Evolutionary conservation across 495 filamentous ascomycete genomes (phyloP).

Genomic region (Extremus antarcticus): DNA sequence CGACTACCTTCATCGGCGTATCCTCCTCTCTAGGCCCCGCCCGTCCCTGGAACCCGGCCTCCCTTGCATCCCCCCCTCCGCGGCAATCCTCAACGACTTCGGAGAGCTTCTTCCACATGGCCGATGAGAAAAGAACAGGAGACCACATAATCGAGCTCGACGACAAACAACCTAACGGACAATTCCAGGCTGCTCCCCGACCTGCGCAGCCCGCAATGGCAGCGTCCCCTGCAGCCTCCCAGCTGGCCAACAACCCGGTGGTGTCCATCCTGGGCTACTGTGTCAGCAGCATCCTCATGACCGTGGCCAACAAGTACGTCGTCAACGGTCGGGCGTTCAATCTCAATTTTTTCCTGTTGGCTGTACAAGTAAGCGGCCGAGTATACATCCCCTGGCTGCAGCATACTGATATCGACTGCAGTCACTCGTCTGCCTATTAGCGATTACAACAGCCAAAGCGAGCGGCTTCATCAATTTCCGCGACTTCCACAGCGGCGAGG

Average conservation of each 20-base stretch:
- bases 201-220: conserved; percentile 30
- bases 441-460: conserved; percentile 77
- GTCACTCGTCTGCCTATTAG: conserved; percentile 83
- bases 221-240: background rate
- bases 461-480: conserved; percentile 77
- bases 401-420: no score
- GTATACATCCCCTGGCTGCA: no score
- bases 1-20: conserved; percentile 11
- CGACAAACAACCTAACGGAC: conserved; percentile 36
- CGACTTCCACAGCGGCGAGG: conserved; percentile 83
- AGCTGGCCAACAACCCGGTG: conserved; percentile 52
- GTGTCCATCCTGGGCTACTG: conserved; percentile 86
- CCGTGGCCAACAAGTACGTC: conserved; percentile 97
- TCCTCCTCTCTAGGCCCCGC: conserved; percentile 7
- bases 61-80: conserved; percentile 8
- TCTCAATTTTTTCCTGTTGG: conserved; percentile 89
- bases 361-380: conserved; percentile 70
- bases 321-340: conserved; percentile 86
- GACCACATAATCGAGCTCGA: conserved; percentile 28
- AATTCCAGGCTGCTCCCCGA: conserved; percentile 36
- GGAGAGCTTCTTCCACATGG: conserved; percentile 35
- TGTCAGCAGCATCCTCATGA: conserved; percentile 93
- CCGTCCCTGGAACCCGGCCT: conserved; percentile 7
- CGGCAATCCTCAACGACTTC: background rate
- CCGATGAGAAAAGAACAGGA: conserved; percentile 40